Base-by-base conservation (phyloP, 768 basidiomycete species). In the Inosperma sp. region DNA sequence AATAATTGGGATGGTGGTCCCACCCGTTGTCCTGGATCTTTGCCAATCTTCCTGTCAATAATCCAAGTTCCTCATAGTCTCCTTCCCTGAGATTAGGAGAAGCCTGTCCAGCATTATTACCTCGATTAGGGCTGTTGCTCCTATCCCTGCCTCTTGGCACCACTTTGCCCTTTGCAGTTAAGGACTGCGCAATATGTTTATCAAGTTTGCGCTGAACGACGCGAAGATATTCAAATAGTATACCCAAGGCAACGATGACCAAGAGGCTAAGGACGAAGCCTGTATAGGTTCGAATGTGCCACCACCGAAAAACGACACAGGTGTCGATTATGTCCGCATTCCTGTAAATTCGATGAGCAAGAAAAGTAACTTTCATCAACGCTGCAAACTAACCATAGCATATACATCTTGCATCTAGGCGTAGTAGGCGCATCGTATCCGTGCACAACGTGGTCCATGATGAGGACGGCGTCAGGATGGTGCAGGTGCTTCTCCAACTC, bases 161-260 rank as follows among this genome's bases (percentile, higher is more conserved):
- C 17, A 70, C 65, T 54, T 76, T 77, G n/a, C 74, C 75, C 65
- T 79, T 82, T 35, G 68, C 72, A 57, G 63, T 63, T 31, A 85
- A 68, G 21, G 67, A 60, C 43, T 68, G 65, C 2, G 80, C 84
- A 47, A 92, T 80, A 35, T 71, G 71, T 3, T 63, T 57, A 61
- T 92, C 89, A 48, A 88, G 69, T 34, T 65, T 66, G 58, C 71
- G 75, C 65, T 82, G 81, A 55, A 83, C 75, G 34, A 74, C 72
- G 47, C 88, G 81, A 44, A 92, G 76, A 65, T 86, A 93, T 62
- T 93, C 90, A 67, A 83, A 93, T 49, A 83, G 68, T n/a, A 89
- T 69, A 44, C 87, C 82, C 23, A 93, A 75, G 0, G 67, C 68
- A 49, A 84, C 74, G 65, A 93, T 82, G 49, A 71, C 76, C 55